Conservation (phyloP, 768 basidiomycete species). For the Tulasnella sp. region DNA sequence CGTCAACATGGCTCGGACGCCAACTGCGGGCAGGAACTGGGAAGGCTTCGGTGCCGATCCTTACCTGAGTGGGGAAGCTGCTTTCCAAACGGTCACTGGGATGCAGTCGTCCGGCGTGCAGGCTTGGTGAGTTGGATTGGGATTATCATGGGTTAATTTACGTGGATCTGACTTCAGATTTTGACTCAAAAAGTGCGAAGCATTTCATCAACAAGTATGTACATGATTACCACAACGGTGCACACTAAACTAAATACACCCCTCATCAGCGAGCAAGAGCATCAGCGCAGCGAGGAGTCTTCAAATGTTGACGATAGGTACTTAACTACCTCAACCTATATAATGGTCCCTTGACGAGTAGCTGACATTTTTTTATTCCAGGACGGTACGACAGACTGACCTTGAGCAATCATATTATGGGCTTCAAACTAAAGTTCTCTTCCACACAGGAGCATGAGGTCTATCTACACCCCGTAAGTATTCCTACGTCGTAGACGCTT, state of each 20-base stretch:
- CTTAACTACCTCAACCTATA: neutral
- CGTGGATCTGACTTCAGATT: too few species aligned
- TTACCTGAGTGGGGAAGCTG: conserved; percentile 21
- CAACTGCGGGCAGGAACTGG: conserved; percentile 23
- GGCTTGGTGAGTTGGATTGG: conserved; percentile 19
- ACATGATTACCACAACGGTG: too few species aligned
- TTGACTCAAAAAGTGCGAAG: too few species aligned
- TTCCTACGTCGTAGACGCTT: too few species aligned
- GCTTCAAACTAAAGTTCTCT: too few species aligned
- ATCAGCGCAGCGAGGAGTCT: conserved; percentile 12
- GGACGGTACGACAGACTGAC: conserved; percentile 16
- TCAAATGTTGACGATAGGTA: conserved; percentile 13
- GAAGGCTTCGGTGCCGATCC: conserved; percentile 20
- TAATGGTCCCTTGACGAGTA: neutral
- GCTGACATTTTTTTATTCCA: conserved; percentile 3
- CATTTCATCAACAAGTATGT: conserved; percentile 20
- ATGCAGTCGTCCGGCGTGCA: conserved; percentile 21
- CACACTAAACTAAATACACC: too few species aligned
- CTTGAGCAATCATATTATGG: too few species aligned
- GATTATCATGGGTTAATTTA: too few species aligned
- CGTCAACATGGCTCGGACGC: conserved; percentile 18
- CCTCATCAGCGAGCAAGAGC: conserved; percentile 17
- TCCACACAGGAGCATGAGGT: conserved; percentile 14
- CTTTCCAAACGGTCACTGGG: conserved; percentile 20
- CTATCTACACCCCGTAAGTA: conserved; percentile 11